Conservation (phyloP, 2,329 filamentous ascomycete species). For the Macrophomina phaseolina region DNA sequence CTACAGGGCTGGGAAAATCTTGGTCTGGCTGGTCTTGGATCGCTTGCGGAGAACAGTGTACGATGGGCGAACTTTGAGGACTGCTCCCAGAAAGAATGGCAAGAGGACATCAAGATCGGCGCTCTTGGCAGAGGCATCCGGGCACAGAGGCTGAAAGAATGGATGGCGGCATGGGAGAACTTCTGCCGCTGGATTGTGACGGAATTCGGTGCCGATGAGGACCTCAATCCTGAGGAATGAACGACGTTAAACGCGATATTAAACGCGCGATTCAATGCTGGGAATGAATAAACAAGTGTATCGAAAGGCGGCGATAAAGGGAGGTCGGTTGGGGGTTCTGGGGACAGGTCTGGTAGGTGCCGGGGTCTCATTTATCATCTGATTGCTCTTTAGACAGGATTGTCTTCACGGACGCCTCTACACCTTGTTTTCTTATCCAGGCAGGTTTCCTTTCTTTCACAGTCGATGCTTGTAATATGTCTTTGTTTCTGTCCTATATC, state of each 20-base stretch:
- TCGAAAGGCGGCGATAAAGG: not conserved
- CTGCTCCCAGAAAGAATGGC: constrained; percentile 72
- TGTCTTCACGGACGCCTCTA: not conserved
- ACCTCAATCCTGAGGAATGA: constrained; percentile 51
- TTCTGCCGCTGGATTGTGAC: constrained; percentile 90
- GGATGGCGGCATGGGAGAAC: constrained; percentile 82
- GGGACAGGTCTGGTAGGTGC: not conserved
- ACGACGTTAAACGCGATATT: constrained; percentile 28
- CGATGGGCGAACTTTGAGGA: constrained; percentile 91
- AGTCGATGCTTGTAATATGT: not conserved
- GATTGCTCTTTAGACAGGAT: not conserved
- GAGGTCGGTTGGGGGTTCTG: not conserved
- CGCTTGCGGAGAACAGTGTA: constrained; percentile 89
- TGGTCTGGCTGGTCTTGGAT: constrained; percentile 83
- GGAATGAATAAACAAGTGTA: not conserved
- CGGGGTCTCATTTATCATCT: not conserved
- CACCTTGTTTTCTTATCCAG: not conserved
- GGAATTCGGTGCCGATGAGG: constrained; percentile 67
- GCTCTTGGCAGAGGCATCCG: constrained; percentile 73
- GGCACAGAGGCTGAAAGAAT: constrained; percentile 75
- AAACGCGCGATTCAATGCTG: not conserved
- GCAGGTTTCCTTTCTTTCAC: not conserved
- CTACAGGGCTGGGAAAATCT: constrained; percentile 92
- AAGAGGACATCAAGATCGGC: constrained; percentile 73
- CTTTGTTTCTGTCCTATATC: not conserved